These are phyloP conservation scores for Gamsiella multidivaricata DNA, from an alignment of 192 early-diverging fungal species.

Conservation along the genomic window DNA sequence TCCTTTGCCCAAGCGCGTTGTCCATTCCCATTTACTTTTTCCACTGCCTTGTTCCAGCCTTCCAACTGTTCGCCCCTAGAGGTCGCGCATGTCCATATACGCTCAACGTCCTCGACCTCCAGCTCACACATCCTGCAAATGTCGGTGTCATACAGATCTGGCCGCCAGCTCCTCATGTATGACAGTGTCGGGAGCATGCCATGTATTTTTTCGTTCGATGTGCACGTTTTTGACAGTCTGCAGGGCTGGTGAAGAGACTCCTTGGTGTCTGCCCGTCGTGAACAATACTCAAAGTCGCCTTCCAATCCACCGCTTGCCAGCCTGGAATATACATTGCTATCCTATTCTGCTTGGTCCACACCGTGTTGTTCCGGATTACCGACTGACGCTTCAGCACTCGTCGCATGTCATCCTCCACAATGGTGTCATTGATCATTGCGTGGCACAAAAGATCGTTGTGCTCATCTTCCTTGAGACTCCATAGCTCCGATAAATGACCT, in stretches of 20 bases:
- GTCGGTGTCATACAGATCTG: conserved; percentile 12
- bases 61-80: neutral
- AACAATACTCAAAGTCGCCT: neutral
- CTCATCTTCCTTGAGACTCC: neutral
- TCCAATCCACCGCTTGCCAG: neutral
- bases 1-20: neutral
- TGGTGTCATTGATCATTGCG: neutral
- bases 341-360: neutral
- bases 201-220: neutral
- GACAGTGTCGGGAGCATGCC: conserved; percentile 14
- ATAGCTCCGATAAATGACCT: neutral
- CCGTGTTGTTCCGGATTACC: neutral
- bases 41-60: neutral
- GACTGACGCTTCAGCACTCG: neutral
- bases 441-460: neutral
- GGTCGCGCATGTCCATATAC: neutral
- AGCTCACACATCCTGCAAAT: conserved; percentile 25
- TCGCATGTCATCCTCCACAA: neutral
- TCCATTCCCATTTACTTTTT: neutral
- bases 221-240: neutral
- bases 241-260: neutral
- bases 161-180: conserved; percentile 4
- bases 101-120: neutral
- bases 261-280: neutral
- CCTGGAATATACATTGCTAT: neutral